Percentiles rank a stretch among this genome's conserved stretches.
Conservation (phyloP, 164 flowering plant species). For the Vitis rupestris region DNA sequence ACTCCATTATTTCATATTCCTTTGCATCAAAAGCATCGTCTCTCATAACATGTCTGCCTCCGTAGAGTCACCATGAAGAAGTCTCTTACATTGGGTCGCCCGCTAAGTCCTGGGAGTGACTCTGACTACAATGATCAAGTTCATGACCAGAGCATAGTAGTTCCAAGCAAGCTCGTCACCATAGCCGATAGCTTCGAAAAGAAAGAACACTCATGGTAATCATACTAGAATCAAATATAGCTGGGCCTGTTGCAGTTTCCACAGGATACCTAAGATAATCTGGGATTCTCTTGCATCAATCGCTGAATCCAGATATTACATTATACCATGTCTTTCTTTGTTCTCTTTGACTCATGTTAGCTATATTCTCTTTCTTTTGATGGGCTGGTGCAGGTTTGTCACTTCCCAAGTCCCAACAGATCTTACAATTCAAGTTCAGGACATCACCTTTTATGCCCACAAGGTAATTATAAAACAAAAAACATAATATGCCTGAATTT, state of each 20-base stretch:
- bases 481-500: neutral
- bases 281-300: neutral
- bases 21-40: neutral
- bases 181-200: conserved; percentile 40
- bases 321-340: too few relatives aligned
- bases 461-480: conserved; percentile 51
- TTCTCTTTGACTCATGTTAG: neutral
- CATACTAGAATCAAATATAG: neutral
- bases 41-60: neutral
- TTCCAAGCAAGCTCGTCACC: conserved; percentile 28
- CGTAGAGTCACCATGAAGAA: conserved; percentile 22
- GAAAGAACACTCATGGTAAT: conserved; percentile 69
- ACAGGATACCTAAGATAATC: too few relatives aligned
- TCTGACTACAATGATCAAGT: conserved; percentile 20
- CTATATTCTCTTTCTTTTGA: neutral
- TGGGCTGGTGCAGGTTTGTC: conserved; percentile 56
- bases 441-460: conserved; percentile 60
- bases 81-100: conserved; percentile 13
- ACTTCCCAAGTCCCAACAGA: conserved; percentile 68
- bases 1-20: conserved; percentile 1
- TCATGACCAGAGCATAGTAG: conserved; percentile 29
- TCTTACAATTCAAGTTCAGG: conserved; percentile 56
- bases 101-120: conserved; percentile 19
- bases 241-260: neutral
- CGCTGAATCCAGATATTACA: neutral